Percentiles rank a stretch among this genome's conserved stretches.
These are phyloP conservation scores for Vinca minor DNA, from an alignment of 257 asterid species.

Conservation along the genomic window DNA sequence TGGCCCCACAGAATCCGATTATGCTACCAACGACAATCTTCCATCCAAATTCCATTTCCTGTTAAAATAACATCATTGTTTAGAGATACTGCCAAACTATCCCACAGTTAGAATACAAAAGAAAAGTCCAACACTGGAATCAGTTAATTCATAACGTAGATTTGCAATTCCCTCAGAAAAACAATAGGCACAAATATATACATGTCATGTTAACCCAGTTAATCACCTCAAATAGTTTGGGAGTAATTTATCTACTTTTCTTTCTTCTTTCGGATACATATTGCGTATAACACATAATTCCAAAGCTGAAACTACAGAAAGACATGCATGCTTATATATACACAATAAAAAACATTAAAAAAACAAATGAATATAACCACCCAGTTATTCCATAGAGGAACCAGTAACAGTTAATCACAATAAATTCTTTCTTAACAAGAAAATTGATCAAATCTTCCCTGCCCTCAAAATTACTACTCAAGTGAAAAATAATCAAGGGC, in stretches of 20 bases:
- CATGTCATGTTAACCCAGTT: background rate
- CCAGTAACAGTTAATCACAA: background rate
- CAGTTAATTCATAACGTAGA: background rate
- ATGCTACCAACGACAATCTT: conserved; percentile 57
- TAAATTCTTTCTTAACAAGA: background rate
- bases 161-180: background rate
- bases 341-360: background rate
- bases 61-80: conserved; percentile 6
- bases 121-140: conserved; percentile 1
- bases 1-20: conserved; percentile 91
- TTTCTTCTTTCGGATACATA: background rate
- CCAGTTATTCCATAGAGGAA: background rate
- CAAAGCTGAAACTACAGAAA: background rate
- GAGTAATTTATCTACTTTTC: background rate
- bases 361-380: background rate
- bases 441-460: background rate
- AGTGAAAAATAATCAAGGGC: background rate
- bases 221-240: background rate
- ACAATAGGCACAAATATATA: background rate
- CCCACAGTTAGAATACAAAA: background rate
- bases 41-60: conserved; percentile 83
- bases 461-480: background rate
- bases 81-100: background rate
- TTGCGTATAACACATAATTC: too few species aligned
- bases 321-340: background rate